A percentile compares a stretch with the other conserved stretches of the same genome.
These are phyloP conservation scores for Populus ilicifolia DNA, from an alignment of 345 rosid species.

Conservation along the genomic window DNA sequence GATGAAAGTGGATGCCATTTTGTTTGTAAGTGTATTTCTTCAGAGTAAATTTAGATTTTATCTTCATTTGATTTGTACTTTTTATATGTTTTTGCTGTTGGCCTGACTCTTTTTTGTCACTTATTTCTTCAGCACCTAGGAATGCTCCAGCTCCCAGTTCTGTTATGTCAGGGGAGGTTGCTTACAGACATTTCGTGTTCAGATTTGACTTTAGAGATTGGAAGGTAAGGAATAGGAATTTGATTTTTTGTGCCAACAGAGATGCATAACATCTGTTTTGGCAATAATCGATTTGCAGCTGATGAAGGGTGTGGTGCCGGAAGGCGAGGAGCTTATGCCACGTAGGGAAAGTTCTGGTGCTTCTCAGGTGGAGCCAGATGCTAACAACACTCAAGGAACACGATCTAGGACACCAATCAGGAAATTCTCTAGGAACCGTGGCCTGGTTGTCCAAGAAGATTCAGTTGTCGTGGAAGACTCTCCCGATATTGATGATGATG, in stretches of 20 bases:
- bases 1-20: constrained; percentile 61
- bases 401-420: constrained; percentile 59
- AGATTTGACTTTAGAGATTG: constrained; percentile 85
- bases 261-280: neutral
- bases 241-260: too few relatives aligned
- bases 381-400: constrained; percentile 27
- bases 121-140: constrained; percentile 52
- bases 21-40: constrained; percentile 50
- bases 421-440: constrained; percentile 73
- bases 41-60: neutral
- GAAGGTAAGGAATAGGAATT: constrained; percentile 49
- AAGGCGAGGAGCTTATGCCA: constrained; percentile 81
- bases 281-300: constrained; percentile 31
- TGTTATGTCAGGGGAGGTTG: constrained; percentile 55
- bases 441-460: constrained; percentile 67
- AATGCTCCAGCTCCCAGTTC: constrained; percentile 68
- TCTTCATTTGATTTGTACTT: neutral
- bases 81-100: neutral
- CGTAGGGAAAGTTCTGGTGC: constrained; percentile 29
- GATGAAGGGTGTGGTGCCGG: constrained; percentile 48
- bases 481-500: constrained; percentile 2
- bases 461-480: constrained; percentile 42
- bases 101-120: neutral
- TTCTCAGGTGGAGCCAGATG: constrained; percentile 33
- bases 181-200: constrained; percentile 77